Evolutionary conservation across 768 basidiomycete genomes (phyloP), one percentile per base, ranked within the genome.

Genomic region (Podaxis carcinomalis): DNA sequence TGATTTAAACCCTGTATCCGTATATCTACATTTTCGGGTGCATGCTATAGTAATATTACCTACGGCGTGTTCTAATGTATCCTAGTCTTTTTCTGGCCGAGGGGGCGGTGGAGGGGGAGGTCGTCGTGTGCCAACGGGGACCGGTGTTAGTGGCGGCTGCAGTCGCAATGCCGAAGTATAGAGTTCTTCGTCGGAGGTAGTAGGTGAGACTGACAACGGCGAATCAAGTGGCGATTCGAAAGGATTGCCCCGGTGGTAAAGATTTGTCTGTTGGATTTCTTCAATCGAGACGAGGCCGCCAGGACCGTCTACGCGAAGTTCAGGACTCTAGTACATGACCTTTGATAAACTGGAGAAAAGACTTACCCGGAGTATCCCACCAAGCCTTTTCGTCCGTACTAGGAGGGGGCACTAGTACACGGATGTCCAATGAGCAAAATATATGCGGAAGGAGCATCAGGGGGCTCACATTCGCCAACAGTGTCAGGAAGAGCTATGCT

Each of bases 111-210:
- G 80, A 16, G 57, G 62, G 5, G 57, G 62, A 5, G 52, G 55
- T 3, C 59, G 44, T 44, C 56, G 56, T 27, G 51, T 49, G 7
- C 52, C 40, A 35, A 59, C 40, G 28, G 25, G 81, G 51, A 86
- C 80, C 21, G 91, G 90, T 49, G 81, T 78, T 66, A 92, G 83
- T 6, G 90, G 89, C 52, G 84, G 77, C 64, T 86, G 91, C 54
- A 92, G 69, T n/a, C 84, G 77, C 42, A 87, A 75, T 5, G 90
- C 90, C 67, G 90, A 82, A 36, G 80, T 82, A 73, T 92, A 94
- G 19, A 94, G 75, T 67, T 93, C 91, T 69, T 94, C 92, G 64
- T 94, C 92, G 1, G 90, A 91, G 6, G 90, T 89, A 6, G 92
- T 89, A 5, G 89, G 88, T 3, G 88, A 91, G 2, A 88, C 86